A percentile compares a stretch with the other conserved stretches of the same genome.
Evolutionary conservation across 2,329 filamentous ascomycete species (phyloP).

Genomic region (Trichoderma sp.): DNA sequence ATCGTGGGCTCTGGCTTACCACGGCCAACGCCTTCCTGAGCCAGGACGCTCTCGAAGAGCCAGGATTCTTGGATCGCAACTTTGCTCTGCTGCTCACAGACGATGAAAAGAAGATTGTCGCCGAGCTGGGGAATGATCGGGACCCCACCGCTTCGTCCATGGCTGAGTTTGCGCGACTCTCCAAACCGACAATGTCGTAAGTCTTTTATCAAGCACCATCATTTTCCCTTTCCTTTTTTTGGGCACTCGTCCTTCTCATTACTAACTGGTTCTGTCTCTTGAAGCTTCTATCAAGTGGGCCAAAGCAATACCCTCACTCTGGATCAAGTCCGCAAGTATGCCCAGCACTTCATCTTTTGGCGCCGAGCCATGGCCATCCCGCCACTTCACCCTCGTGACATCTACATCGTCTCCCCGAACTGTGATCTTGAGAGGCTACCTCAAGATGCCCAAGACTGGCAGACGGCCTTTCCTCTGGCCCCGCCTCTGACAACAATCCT

Average conservation of each 20-base stretch:
- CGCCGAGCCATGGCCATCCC: constrained; percentile 88
- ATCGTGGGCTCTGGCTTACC: constrained; percentile 81
- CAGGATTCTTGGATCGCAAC: constrained; percentile 76
- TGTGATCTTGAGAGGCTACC: constrained; percentile 75
- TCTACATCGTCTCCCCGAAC: constrained; percentile 90
- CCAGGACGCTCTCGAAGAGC: constrained; percentile 69
- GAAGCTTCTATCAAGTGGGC: constrained; percentile 68
- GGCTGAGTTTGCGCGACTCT: constrained; percentile 79
- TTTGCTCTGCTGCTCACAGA: constrained; percentile 85
- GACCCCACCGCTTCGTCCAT: constrained; percentile 77
- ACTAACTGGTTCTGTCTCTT: background rate
- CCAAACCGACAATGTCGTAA: constrained; percentile 66
- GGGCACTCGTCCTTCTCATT: background rate
- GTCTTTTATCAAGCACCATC: background rate
- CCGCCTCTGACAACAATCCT: constrained; percentile 86
- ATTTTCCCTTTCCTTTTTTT: too few relatives aligned
- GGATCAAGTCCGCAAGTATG: constrained; percentile 81
- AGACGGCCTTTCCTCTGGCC: constrained; percentile 77
- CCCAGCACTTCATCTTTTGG: constrained; percentile 95
- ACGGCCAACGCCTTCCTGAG: constrained; percentile 77
- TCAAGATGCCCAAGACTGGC: constrained; percentile 71
- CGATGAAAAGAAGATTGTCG: constrained; percentile 73
- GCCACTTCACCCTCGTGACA: constrained; percentile 85
- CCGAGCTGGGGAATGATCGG: constrained; percentile 75
- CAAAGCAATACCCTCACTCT: constrained; percentile 73